phyloP scores from a whole-genome alignment of 2,329 filamentous ascomycete genomes.

The Tolypocladium endophyticum region DNA sequence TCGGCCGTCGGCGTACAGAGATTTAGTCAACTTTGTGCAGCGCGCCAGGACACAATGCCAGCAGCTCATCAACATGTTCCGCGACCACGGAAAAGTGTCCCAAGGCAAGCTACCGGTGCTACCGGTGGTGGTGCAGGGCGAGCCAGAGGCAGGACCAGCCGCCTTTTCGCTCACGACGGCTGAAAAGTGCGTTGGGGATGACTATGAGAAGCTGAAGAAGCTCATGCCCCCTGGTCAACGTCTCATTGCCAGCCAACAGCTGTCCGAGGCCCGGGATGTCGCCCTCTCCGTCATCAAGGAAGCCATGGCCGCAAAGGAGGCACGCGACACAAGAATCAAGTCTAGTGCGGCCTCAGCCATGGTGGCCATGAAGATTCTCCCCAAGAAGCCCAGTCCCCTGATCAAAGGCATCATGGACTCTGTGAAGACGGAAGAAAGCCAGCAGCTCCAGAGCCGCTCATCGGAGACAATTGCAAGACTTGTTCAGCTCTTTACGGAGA shows the following conservation, averaged over 20 bases:
- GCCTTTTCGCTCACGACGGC: constrained; percentile 84
- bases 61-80: constrained; percentile 81
- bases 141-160: constrained; percentile 79
- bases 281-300: constrained; percentile 67
- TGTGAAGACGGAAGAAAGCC: constrained; percentile 87
- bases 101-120: constrained; percentile 65
- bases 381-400: constrained; percentile 84
- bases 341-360: constrained; percentile 80
- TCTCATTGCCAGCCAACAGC: constrained; percentile 67
- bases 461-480: constrained; percentile 75
- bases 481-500: constrained; percentile 74
- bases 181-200: constrained; percentile 74
- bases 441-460: constrained; percentile 77
- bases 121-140: constrained; percentile 88
- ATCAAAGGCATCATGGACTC: constrained; percentile 99
- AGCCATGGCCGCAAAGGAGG: constrained; percentile 66
- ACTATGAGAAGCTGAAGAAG: constrained; percentile 84
- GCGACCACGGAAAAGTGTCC: constrained; percentile 77
- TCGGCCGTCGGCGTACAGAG: constrained; percentile 72
- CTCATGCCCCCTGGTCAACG: constrained; percentile 80
- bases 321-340: constrained; percentile 75
- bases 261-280: constrained; percentile 66
- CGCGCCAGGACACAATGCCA: constrained; percentile 86
- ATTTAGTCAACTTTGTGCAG: constrained; percentile 82
- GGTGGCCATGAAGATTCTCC: constrained; percentile 75